phyloP scores from a whole-genome alignment of 2,329 filamentous ascomycete species.

The Colletotrichum endophyticum region DNA sequence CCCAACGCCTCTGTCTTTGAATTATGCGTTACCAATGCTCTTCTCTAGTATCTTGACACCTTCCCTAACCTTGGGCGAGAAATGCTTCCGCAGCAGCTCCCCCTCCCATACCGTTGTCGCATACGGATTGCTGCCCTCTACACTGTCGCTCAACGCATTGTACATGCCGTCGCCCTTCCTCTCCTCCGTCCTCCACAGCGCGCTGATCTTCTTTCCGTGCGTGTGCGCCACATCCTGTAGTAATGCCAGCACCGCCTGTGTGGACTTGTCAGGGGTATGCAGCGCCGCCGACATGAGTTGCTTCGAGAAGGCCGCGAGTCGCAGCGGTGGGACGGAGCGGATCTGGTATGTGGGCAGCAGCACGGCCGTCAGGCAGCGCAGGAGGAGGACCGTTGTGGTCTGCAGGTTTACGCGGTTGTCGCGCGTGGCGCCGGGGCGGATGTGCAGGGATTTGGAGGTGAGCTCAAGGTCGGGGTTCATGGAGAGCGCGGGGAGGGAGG shows the following conservation, averaged over 20 bases:
- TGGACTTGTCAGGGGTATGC: conserved; percentile 90
- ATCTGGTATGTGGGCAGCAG: conserved; percentile 78
- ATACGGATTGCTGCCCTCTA: conserved; percentile 90
- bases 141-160: conserved; percentile 72
- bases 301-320: conserved; percentile 92
- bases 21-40: conserved; percentile 44
- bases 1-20: neutral
- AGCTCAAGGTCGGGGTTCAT: conserved; percentile 88
- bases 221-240: conserved; percentile 79
- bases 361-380: conserved; percentile 83
- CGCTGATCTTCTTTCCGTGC: conserved; percentile 80
- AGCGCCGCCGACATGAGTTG: conserved; percentile 82
- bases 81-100: conserved; percentile 84
- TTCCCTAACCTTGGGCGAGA: conserved; percentile 84
- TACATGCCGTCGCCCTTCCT: conserved; percentile 89
- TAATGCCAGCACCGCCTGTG: conserved; percentile 78
- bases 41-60: conserved; percentile 74
- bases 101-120: conserved; percentile 93
- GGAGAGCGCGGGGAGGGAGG: conserved; percentile 78
- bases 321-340: conserved; percentile 77
- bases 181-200: conserved; percentile 96
- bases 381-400: conserved; percentile 89
- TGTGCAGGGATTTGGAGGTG: conserved; percentile 73
- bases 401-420: conserved; percentile 79
- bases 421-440: conserved; percentile 46